Percentiles rank a stretch among this genome's conserved stretches.
phyloP scores from a whole-genome alignment of 495 filamentous ascomycete genomes.

The Hyaloscypha variabilis region DNA sequence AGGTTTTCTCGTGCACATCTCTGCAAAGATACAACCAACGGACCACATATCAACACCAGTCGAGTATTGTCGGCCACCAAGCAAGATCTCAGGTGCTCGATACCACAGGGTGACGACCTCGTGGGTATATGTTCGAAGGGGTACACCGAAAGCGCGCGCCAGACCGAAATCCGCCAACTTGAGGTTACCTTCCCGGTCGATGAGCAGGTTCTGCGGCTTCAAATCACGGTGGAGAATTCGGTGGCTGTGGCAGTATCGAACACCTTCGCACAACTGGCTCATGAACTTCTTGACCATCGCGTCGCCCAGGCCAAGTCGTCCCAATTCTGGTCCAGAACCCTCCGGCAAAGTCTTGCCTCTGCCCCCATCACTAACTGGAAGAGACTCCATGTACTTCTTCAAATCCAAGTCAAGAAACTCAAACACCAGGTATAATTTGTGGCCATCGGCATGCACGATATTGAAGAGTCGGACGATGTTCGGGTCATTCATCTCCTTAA shows the following conservation, averaged over 20 bases:
- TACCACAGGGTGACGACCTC: slow-evolving; percentile 99
- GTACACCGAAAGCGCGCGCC: slow-evolving; percentile 94
- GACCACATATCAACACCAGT: slow-evolving; percentile 99
- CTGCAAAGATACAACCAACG: slow-evolving; percentile 96
- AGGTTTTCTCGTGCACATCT: slow-evolving; percentile 99
- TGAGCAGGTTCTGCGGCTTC: slow-evolving; percentile 97
- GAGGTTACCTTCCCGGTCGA: slow-evolving; percentile 91
- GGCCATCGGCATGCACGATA: slow-evolving; percentile 95
- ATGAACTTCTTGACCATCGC: slow-evolving; percentile 98
- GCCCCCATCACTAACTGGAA: slow-evolving; percentile 88
- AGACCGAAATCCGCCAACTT: slow-evolving; percentile 98
- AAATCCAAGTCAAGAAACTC: slow-evolving; percentile 93
- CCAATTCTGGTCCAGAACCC: slow-evolving; percentile 66
- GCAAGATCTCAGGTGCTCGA: slow-evolving; percentile 94
- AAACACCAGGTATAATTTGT: slow-evolving; percentile 94
- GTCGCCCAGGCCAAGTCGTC: slow-evolving; percentile 77
- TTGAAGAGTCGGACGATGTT: slow-evolving; percentile 92
- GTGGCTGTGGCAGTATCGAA: slow-evolving; percentile 95
- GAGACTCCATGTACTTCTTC: slow-evolving; percentile 98
- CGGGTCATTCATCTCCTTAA: slow-evolving; percentile 96
- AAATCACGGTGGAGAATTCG: slow-evolving; percentile 93
- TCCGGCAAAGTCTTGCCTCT: slow-evolving; percentile 87
- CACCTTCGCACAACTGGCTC: slow-evolving; percentile 87
- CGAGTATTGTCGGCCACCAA: slow-evolving; percentile 96
- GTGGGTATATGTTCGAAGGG: slow-evolving; percentile 95